Evolutionary conservation across 2,329 filamentous ascomycete genomes (phyloP).

Genomic region (Alternaria sp.): DNA sequence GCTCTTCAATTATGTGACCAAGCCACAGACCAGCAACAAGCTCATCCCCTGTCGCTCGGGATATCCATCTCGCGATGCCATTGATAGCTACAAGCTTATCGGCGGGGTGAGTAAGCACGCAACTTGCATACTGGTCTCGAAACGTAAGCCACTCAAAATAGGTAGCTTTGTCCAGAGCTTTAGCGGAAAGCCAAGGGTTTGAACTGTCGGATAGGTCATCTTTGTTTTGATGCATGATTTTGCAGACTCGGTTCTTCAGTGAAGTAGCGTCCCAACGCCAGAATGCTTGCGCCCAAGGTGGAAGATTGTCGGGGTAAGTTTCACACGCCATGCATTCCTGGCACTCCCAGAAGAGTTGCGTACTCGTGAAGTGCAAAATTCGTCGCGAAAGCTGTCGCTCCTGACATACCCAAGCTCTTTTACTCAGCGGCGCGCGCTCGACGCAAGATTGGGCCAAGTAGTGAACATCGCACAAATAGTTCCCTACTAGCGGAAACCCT

Average conservation of each 20-base stretch:
- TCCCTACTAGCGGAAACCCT: not conserved
- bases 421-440: not conserved
- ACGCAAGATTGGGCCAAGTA: not conserved
- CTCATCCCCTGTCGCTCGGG: not conserved
- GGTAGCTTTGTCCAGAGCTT: too few relatives aligned
- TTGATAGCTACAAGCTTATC: slow-evolving; percentile 1
- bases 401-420: not conserved
- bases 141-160: not conserved
- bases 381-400: too few relatives aligned
- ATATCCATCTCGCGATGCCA: not conserved
- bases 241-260: not conserved
- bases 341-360: not conserved
- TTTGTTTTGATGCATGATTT: not conserved
- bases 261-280: not conserved
- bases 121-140: not conserved
- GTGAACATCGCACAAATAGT: not conserved
- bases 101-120: not conserved
- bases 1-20: too few relatives aligned
- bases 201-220: too few relatives aligned
- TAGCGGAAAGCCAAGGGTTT: too few relatives aligned
- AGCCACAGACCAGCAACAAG: not conserved
- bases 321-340: not conserved
- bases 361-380: not conserved
- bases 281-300: not conserved
- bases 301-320: not conserved